These are phyloP conservation scores for Lipomyces chichibuensis DNA, from an alignment of 805 yeast genomes.

Conservation along the genomic window DNA sequence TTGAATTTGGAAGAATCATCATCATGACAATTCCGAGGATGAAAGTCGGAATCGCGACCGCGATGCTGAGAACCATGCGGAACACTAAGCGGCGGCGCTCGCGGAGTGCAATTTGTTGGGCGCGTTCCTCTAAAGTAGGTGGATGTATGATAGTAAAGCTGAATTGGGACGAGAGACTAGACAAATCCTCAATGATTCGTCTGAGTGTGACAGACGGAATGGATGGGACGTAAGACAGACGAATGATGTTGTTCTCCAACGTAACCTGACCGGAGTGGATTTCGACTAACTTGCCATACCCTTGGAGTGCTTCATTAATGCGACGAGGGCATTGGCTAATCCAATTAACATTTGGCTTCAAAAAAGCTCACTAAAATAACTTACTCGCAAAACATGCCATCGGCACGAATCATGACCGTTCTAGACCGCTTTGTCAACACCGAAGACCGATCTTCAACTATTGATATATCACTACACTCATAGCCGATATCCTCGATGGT, in stretches of 20 bases:
- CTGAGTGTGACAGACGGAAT: conserved; percentile 59
- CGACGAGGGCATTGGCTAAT: conserved; percentile 60
- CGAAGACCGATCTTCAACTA: conserved; percentile 52
- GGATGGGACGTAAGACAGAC: conserved; percentile 66
- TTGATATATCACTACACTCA: conserved; percentile 56
- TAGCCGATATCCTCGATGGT: conserved; percentile 69
- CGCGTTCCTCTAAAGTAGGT: conserved; percentile 64
- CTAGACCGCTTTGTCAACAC: conserved; percentile 57
- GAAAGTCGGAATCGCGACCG: conserved; percentile 69
- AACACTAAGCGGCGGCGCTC: conserved; percentile 54
- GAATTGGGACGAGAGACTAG: conserved; percentile 53
- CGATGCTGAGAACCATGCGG: conserved; percentile 54
- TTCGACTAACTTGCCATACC: conserved; percentile 59
- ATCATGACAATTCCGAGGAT: conserved; percentile 69
- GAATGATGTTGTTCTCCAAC: conserved; percentile 58
- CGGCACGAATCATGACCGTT: conserved; percentile 57
- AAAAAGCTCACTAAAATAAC: conserved; percentile 8
- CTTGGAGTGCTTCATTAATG: conserved; percentile 53
- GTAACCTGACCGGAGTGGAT: conserved; percentile 60
- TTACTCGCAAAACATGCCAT: conserved; percentile 67
- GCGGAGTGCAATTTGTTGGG: conserved; percentile 52
- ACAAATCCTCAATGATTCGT: conserved; percentile 54
- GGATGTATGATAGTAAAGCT: conserved; percentile 58
- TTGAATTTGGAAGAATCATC: conserved; percentile 55
- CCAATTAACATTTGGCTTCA: not conserved